These are phyloP conservation scores for Furcasterigmium furcatum DNA, from an alignment of 2,329 filamentous ascomycete species.

Conservation along the genomic window DNA sequence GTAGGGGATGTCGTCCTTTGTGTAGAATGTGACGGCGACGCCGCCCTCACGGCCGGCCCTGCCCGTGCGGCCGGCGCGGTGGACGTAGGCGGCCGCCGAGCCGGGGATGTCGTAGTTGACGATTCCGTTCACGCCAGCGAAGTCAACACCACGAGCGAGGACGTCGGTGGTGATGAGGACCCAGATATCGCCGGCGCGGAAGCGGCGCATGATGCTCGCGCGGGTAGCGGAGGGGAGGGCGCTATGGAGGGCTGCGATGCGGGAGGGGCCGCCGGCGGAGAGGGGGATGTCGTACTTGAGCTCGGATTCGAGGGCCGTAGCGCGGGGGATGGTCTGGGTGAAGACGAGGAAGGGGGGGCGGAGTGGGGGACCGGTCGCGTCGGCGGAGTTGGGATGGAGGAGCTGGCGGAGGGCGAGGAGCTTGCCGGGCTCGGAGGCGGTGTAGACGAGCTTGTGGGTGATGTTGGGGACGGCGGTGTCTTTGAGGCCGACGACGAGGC, in stretches of 20 bases:
- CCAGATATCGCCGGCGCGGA: constrained; percentile 92
- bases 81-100: constrained; percentile 87
- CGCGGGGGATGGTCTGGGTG: constrained; percentile 91
- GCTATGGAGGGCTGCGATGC: constrained; percentile 88
- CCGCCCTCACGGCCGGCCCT: constrained; percentile 84
- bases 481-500: constrained; percentile 92
- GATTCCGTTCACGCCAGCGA: constrained; percentile 90
- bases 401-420: constrained; percentile 87
- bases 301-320: constrained; percentile 82
- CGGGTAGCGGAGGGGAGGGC: constrained; percentile 75
- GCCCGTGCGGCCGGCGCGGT: constrained; percentile 88
- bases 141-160: constrained; percentile 87
- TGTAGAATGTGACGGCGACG: constrained; percentile 90
- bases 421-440: constrained; percentile 90
- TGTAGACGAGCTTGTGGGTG: constrained; percentile 83
- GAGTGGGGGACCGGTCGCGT: constrained; percentile 56
- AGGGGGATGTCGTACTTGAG: constrained; percentile 91
- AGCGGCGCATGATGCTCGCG: constrained; percentile 79
- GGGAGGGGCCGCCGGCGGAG: constrained; percentile 77
- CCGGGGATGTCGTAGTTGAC: constrained; percentile 97
- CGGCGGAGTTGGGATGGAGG: constrained; percentile 66
- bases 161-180: constrained; percentile 95
- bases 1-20: constrained; percentile 86
- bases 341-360: constrained; percentile 92
- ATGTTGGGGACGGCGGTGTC: constrained; percentile 94